Evolutionary conservation across 208 protist species (phyloP).

Genomic region (Wallacemonas rigidus): DNA sequence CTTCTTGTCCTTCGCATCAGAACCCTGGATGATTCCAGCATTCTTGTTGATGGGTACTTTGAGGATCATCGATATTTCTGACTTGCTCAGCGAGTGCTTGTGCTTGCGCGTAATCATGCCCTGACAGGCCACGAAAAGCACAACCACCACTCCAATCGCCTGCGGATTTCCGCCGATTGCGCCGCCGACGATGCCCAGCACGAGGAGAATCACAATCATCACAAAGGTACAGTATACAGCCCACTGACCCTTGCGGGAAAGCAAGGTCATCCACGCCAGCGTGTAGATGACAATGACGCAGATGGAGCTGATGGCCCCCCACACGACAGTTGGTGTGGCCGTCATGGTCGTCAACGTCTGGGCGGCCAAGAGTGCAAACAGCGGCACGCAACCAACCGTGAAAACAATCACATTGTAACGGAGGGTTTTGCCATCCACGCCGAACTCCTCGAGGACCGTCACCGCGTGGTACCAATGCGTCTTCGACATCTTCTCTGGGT

Average conservation of each 20-base stretch:
- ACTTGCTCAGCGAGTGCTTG: constrained; percentile 57
- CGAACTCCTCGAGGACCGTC: constrained; percentile 85
- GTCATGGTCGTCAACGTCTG: constrained; percentile 58
- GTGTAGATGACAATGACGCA: constrained; percentile 64
- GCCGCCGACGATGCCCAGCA: constrained; percentile 51
- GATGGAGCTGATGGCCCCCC: constrained; percentile 61
- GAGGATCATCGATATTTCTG: constrained; percentile 49
- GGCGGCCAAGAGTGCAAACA: constrained; percentile 73
- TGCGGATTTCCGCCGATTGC: constrained; percentile 38
- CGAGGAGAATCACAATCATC: constrained; percentile 54
- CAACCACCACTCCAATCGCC: constrained; percentile 38
- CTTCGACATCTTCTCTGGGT: constrained; percentile 52
- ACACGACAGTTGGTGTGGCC: constrained; percentile 52
- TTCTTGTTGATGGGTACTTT: constrained; percentile 31
- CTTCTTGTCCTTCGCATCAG: background rate
- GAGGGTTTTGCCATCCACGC: constrained; percentile 73
- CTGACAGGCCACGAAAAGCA: constrained; percentile 69
- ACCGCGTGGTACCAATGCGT: constrained; percentile 85
- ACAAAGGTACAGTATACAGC: constrained; percentile 52
- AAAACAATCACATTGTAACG: constrained; percentile 77
- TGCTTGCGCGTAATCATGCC: constrained; percentile 81
- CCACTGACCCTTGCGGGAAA: constrained; percentile 72
- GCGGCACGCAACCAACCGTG: constrained; percentile 72
- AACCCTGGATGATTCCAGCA: constrained; percentile 22
- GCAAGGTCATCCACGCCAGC: constrained; percentile 71